A percentile compares a stretch with the other conserved stretches of the same genome.
Evolutionary conservation across 1,139 yeast species (phyloP).

Genomic region (Geotrichum phurueaensis): DNA sequence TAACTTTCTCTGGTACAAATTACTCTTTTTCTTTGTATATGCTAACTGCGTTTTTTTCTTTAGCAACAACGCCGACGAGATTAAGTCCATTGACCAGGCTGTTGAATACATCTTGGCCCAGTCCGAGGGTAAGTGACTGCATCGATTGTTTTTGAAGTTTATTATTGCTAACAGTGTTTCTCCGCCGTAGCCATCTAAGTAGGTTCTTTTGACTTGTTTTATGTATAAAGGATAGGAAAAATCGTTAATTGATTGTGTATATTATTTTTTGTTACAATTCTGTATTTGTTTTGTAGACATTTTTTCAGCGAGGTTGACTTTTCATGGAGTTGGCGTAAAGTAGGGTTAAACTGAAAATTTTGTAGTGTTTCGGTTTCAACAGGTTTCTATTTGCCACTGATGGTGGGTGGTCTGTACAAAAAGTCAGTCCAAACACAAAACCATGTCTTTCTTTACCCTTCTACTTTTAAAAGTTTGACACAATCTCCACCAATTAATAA

Average conservation of each 20-base stretch:
- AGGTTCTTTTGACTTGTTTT: background rate
- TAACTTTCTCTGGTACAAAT: background rate
- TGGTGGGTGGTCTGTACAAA: background rate
- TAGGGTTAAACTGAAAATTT: background rate
- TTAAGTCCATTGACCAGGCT: constrained; percentile 82
- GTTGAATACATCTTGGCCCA: constrained; percentile 70
- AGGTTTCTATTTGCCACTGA: background rate
- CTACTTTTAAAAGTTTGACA: background rate
- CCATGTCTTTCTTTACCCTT: background rate
- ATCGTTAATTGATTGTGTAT: background rate
- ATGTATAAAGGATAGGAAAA: background rate
- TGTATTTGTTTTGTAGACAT: background rate
- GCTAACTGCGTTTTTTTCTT: background rate
- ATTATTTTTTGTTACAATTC: background rate
- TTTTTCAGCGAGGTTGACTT: background rate
- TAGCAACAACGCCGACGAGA: constrained; percentile 69
- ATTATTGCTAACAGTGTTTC: background rate
- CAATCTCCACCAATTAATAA: background rate
- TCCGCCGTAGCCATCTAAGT: background rate
- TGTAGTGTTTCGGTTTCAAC: background rate
- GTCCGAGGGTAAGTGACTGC: constrained; percentile 46
- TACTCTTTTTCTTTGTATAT: background rate
- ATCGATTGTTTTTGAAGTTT: background rate
- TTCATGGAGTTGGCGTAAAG: background rate
- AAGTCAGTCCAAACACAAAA: background rate